Base-by-base conservation (phyloP, 352 stramenopile species). In the Phytophthora constricta region DNA sequence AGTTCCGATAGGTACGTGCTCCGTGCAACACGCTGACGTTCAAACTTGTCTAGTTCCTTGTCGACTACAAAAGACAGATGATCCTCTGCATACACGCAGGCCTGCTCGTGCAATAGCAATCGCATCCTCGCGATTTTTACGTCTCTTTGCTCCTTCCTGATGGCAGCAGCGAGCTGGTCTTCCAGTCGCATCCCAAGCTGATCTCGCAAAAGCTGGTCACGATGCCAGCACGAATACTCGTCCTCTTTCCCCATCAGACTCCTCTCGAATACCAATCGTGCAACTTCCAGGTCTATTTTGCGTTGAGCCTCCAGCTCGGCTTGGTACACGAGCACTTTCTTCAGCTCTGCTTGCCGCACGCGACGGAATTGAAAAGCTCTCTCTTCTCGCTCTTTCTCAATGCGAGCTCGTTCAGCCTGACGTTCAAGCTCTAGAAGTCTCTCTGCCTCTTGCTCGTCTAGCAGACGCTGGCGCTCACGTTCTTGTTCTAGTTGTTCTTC, bases 321-420 rank as follows among this genome's bases (percentile, higher is more conserved):
- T 70, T 93, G 84, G 34, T 84, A 47, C 2, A 62, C 60, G 1
- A 92, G 56, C 2, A 92, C 78, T 46, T 85, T 87, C 55, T 74
- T 84, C 20, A 92, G 63, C 43, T 90, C 81, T 19, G 70, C 52
- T 65, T 87, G 81, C 33, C 74, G 80, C 13, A 86, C 39, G 23
- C 81, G 65, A 26, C 78, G 65, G 55, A 82, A 67, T 51, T 90
- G 79, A 22, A 86, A 60, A 0, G 68, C 75, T 66, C 81, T 86
- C 49, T 93, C 85, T 19, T 90, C 82, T 58, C 70, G 55, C 51
- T 93, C 81, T 42, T 87, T 91, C 27, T 93, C 83, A 14, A 88
- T 65, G 2, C 80, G 69, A 20, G 69, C 58, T 11, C 68, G 62
- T 58, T 93, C 80, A 2, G 77, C 82, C 48, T 80, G 72, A 1